Evolutionary conservation across 73 alveolate genomes (phyloP).

Genomic region (Tetrahymena borealis): DNA sequence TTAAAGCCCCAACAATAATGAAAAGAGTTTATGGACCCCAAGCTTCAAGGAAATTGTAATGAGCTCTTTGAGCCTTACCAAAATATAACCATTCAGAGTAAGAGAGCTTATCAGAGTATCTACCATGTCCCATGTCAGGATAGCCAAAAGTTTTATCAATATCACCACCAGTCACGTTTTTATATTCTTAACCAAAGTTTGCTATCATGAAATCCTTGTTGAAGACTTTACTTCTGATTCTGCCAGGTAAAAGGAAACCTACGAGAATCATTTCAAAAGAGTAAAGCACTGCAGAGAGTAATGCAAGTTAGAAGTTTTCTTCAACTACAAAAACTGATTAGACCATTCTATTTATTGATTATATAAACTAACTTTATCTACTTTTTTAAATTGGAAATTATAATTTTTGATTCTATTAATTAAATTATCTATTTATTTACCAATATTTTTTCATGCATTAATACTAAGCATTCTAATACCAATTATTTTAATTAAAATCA

Average conservation of each 20-base stretch:
- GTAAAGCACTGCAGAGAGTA: background rate
- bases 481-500: too few relatives aligned
- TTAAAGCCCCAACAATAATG: background rate
- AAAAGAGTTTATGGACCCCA: background rate
- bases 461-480: too few relatives aligned
- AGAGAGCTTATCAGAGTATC: slow-evolving; percentile 7
- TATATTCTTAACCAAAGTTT: slow-evolving; percentile 6
- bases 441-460: too few relatives aligned
- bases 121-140: slow-evolving; percentile 25
- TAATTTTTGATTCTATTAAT: too few relatives aligned
- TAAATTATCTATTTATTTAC: too few relatives aligned
- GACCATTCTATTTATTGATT: background rate
- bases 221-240: background rate
- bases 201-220: background rate
- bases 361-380: too few relatives aligned
- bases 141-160: background rate
- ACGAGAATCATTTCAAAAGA: background rate
- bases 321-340: background rate
- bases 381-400: too few relatives aligned
- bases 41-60: slow-evolving; percentile 4
- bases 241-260: background rate
- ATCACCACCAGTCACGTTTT: background rate
- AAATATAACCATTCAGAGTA: background rate
- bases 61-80: slow-evolving; percentile 19
- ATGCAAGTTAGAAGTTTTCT: background rate